Percentiles rank a stretch among this genome's conserved stretches.
phyloP scores from a whole-genome alignment of 768 basidiomycete species.

The Lentinus tigrinus region DNA sequence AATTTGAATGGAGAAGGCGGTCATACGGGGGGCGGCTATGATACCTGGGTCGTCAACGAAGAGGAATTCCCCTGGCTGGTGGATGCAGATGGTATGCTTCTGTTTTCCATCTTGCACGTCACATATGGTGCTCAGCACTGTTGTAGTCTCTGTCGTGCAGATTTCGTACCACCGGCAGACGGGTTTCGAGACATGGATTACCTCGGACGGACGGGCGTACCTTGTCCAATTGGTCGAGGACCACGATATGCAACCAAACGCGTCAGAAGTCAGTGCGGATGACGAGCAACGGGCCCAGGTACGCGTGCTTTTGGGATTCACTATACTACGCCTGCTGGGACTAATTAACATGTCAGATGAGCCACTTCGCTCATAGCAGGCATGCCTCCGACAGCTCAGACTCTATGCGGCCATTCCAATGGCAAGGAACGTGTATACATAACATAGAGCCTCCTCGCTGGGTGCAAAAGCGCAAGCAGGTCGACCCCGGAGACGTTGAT shows the following conservation, averaged over 20 bases:
- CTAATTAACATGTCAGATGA: not conserved
- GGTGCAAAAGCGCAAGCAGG: slow-evolving; percentile 71
- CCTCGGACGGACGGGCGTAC: slow-evolving; percentile 82
- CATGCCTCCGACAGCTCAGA: slow-evolving; percentile 10
- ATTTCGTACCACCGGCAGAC: slow-evolving; percentile 59
- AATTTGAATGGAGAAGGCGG: slow-evolving; percentile 38
- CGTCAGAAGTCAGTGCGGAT: slow-evolving; percentile 17
- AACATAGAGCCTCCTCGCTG: slow-evolving; percentile 71
- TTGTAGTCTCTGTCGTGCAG: slow-evolving; percentile 60
- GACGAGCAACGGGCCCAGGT: slow-evolving; percentile 19
- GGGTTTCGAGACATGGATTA: slow-evolving; percentile 79
- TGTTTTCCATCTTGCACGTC: not conserved
- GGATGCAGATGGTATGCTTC: slow-evolving; percentile 62
- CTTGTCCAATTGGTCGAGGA: slow-evolving; percentile 64
- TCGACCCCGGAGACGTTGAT: slow-evolving; percentile 46
- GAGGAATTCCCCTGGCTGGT: slow-evolving; percentile 71
- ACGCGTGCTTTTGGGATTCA: not conserved
- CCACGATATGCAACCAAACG: slow-evolving; percentile 21
- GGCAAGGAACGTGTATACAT: slow-evolving; percentile 82
- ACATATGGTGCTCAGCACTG: not conserved
- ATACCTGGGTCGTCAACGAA: slow-evolving; percentile 71
- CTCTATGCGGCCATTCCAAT: slow-evolving; percentile 27
- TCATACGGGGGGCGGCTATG: slow-evolving; percentile 45
- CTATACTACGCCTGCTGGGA: not conserved
- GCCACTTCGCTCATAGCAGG: slow-evolving; percentile 9